Evolutionary conservation across 805 yeast species (phyloP).

Genomic region (Kluyveromyces wickerhamii): DNA sequence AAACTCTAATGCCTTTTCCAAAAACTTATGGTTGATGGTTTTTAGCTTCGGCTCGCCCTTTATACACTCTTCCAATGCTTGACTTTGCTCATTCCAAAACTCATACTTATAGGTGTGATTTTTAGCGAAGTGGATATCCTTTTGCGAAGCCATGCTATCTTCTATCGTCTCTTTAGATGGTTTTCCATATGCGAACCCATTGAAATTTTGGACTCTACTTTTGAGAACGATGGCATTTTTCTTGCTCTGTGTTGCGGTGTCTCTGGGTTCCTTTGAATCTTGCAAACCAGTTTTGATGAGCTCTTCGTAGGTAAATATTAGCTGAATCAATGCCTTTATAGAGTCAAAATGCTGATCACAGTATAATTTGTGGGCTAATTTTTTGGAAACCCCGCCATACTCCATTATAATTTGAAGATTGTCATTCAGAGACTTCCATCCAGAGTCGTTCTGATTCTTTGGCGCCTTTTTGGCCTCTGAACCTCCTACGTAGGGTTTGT

Average conservation of each 20-base stretch:
- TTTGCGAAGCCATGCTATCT: constrained; percentile 1
- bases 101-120: constrained; percentile 12
- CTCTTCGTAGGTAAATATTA: constrained; percentile 21
- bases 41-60: constrained; percentile 30
- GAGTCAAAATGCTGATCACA: constrained; percentile 26
- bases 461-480: not conserved
- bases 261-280: not conserved
- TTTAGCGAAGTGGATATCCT: constrained; percentile 1
- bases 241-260: no score
- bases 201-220: constrained; percentile 32
- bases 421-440: constrained; percentile 13
- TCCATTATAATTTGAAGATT: constrained; percentile 15
- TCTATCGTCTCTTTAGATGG: constrained; percentile 1
- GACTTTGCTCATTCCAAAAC: constrained; percentile 22
- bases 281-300: constrained; percentile 1
- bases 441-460: not conserved
- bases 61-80: constrained; percentile 30
- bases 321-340: constrained; percentile 31
- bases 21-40: constrained; percentile 34
- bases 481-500: constrained; percentile 5
- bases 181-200: constrained; percentile 15
- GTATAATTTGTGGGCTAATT: constrained; percentile 20
- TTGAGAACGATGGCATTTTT: constrained; percentile 13
- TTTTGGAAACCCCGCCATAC: constrained; percentile 15
- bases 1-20: constrained; percentile 33